These are phyloP conservation scores for Candida namnaoensis DNA, from an alignment of 805 yeast species.

Conservation along the genomic window DNA sequence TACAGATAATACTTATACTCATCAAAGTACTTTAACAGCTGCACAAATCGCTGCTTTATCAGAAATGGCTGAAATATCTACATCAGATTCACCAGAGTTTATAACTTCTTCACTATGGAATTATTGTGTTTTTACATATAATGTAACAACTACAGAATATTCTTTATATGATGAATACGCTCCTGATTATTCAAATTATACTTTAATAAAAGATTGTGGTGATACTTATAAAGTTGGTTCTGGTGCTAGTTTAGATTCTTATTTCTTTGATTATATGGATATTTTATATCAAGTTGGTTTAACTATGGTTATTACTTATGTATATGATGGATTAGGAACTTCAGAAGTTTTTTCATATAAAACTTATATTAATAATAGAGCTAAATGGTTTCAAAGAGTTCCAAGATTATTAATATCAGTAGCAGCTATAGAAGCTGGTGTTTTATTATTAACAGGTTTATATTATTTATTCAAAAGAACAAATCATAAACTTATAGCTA, in stretches of 20 bases:
- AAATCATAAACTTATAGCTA: conserved; percentile 21
- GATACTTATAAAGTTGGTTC: too few species aligned
- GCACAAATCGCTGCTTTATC: conserved; percentile 38
- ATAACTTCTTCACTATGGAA: conserved; percentile 30
- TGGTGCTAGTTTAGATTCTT: conserved; percentile 2
- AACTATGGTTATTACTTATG: conserved; percentile 37
- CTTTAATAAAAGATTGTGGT: too few species aligned
- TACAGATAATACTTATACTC: background rate
- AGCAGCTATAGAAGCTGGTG: conserved; percentile 19
- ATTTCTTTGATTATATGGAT: conserved; percentile 35
- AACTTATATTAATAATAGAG: conserved; percentile 10
- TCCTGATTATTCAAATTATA: background rate
- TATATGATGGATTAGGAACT: conserved; percentile 24
- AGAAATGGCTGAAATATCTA: conserved; percentile 36
- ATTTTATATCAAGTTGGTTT: conserved; percentile 32
- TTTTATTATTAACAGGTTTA: conserved; percentile 21
- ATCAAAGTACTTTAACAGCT: conserved; percentile 28
- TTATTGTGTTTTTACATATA: conserved; percentile 34
- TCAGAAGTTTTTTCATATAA: conserved; percentile 18
- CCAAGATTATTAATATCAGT: conserved; percentile 22
- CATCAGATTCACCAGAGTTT: conserved; percentile 39
- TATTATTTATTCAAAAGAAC: conserved; percentile 28
- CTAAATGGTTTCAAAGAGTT: conserved; percentile 15
- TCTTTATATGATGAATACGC: background rate
- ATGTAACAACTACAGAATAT: background rate